Evolutionary conservation across 1,284 basidiomycete genomes (phyloP), one percentile per base, ranked within the genome.

Genomic region (Cutaneotrichosporon arboriforme): DNA sequence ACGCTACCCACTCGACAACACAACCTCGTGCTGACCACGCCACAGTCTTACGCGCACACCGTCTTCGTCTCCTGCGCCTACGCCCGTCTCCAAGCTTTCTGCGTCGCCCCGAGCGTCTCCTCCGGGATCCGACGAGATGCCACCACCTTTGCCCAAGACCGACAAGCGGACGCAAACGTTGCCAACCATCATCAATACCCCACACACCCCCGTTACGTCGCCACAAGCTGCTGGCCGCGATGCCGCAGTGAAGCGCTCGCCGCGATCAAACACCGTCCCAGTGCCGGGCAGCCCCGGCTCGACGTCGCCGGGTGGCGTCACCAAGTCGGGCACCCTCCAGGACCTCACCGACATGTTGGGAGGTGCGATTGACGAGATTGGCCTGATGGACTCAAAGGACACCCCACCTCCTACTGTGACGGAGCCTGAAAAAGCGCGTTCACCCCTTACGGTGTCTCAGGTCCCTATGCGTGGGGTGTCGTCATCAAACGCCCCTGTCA

Each of bases 351-450:
- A 69, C 12, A 67, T 74, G 49, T 57, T 76, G 1, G 69, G 68
- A 3, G 68, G 69, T n/a, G 71, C 74, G 8, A 74, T 75, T 26
- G 70, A 73, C 51, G 73, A 69, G 37, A 75, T 71, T 36, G 71
- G 66, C 0, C 58, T 68, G 46, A 62, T 67, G 31, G 67, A 69
- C 54, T 67, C 68, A 23, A 49, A 64, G 22, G 64, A 69, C 31
- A 65, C 63, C 3, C 66, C 69, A 21, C 66, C 73, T 3, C 69
- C 69, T 0, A 62, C 46, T 9, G 54, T 72, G 9, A 37, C 40
- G 8, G 63, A 65, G 47, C 65, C 70, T 10, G 46, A 43, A 51
- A 60, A 26, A 31, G 2, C 18, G 14, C n/a, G 31, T 2, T 31
- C 37, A 13, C 31, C 49, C 7, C 33, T 37, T 8, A 23, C 35